phyloP scores from a whole-genome alignment of 345 rosid genomes.

The Zanthoxylum bungeanum region DNA sequence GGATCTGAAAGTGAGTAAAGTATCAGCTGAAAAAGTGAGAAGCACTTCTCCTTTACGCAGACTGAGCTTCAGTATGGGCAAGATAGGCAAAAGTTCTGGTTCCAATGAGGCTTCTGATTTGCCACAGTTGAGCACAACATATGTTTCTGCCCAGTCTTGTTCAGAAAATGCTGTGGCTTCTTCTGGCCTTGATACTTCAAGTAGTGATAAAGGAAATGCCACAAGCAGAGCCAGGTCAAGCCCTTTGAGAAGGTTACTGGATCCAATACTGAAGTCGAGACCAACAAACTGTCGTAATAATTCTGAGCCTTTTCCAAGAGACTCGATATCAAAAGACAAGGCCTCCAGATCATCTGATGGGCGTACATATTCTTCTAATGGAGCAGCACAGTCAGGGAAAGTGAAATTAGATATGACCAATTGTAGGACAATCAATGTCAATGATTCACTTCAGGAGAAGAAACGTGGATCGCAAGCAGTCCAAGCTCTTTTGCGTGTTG shows the following conservation, averaged over 20 bases:
- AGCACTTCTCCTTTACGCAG: constrained; percentile 79
- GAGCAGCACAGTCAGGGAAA: constrained; percentile 33
- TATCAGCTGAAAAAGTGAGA: constrained; percentile 50
- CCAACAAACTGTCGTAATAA: constrained; percentile 33
- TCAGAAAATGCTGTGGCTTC: constrained; percentile 39
- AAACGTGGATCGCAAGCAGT: constrained; percentile 38
- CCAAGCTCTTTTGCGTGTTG: constrained; percentile 86
- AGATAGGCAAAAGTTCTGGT: constrained; percentile 50
- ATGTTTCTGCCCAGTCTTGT: constrained; percentile 35
- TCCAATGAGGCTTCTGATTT: constrained; percentile 38
- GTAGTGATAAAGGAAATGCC: constrained; percentile 29
- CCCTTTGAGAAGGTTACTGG: constrained; percentile 83
- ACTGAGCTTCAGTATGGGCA: constrained; percentile 51
- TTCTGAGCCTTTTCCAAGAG: constrained; percentile 40
- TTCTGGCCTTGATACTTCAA: constrained; percentile 28
- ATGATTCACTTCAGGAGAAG: constrained; percentile 43
- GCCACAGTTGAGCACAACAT: constrained; percentile 27
- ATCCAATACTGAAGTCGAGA: constrained; percentile 69
- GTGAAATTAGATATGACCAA: constrained; percentile 33
- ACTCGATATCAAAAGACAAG: constrained; percentile 30
- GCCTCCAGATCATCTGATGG: constrained; percentile 28
- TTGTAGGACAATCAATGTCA: constrained; percentile 31
- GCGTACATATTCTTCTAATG: constrained; percentile 30
- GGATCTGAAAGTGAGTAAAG: constrained; percentile 32
- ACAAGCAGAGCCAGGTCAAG: constrained; percentile 60